phyloP scores from a whole-genome alignment of 2,329 filamentous ascomycete species.

The Onygenales sp. region DNA sequence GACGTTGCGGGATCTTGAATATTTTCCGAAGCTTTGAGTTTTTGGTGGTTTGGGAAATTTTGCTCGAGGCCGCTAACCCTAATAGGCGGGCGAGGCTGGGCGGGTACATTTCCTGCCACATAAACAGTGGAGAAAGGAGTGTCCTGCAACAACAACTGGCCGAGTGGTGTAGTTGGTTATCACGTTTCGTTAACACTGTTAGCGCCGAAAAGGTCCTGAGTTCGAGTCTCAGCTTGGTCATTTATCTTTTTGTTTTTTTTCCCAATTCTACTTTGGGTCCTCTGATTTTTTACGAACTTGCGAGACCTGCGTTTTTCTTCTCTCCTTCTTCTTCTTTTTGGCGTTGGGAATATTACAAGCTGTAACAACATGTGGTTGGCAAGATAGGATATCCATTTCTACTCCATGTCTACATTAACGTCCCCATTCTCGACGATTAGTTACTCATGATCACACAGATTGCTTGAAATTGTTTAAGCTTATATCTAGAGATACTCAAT shows the following conservation, averaged over 20 bases:
- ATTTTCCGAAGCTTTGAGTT: not conserved
- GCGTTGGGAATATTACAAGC: too few species aligned
- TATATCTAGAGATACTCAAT: too few species aligned
- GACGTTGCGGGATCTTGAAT: not conserved
- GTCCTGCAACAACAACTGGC: not conserved
- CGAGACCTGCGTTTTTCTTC: too few species aligned
- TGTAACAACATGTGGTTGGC: too few species aligned
- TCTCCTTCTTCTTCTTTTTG: too few species aligned
- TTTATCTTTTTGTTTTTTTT: conserved; percentile 1
- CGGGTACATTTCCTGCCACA: too few species aligned
- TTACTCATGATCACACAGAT: too few species aligned
- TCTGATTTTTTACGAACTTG: not conserved
- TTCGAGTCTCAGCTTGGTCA: conserved; percentile 10
- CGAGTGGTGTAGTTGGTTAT: conserved; percentile 3
- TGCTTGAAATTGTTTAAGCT: too few species aligned
- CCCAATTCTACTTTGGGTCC: not conserved
- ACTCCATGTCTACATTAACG: too few species aligned
- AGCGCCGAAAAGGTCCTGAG: conserved; percentile 10
- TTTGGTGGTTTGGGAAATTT: not conserved
- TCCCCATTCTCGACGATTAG: too few species aligned
- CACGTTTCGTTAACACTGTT: conserved; percentile 3
- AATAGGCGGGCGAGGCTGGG: not conserved
- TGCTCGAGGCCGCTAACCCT: not conserved
- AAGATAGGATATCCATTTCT: too few species aligned
- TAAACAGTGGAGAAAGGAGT: not conserved